Evolutionary conservation across 306 rosid genomes (phyloP).

Genomic region (Bauhinia variegata): DNA sequence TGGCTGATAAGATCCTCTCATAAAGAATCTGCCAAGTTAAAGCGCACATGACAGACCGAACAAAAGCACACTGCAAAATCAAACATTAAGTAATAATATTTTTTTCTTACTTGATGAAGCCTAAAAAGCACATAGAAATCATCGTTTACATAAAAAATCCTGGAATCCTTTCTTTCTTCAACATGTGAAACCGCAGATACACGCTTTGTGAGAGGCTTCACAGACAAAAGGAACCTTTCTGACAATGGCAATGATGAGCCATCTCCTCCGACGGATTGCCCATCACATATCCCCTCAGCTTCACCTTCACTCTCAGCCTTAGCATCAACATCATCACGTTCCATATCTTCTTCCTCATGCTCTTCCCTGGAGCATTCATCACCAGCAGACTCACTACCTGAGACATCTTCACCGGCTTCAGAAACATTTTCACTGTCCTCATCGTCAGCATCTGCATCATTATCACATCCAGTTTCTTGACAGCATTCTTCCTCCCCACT

Average conservation of each 20-base stretch:
- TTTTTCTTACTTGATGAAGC: slow-evolving; percentile 88
- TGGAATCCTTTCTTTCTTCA: slow-evolving; percentile 61
- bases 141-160: slow-evolving; percentile 89
- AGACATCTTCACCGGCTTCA: slow-evolving; percentile 87
- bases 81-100: slow-evolving; percentile 16
- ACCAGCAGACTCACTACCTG: slow-evolving; percentile 92
- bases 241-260: slow-evolving; percentile 59
- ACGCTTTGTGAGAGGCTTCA: slow-evolving; percentile 88
- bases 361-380: slow-evolving; percentile 87
- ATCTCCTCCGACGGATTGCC: slow-evolving; percentile 71
- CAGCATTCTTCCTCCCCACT: slow-evolving; percentile 55
- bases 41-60: slow-evolving; percentile 33
- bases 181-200: slow-evolving; percentile 53
- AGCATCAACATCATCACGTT: slow-evolving; percentile 70
- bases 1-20: slow-evolving; percentile 88
- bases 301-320: slow-evolving; percentile 99
- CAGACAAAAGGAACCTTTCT: slow-evolving; percentile 74
- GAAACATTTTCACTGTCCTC: slow-evolving; percentile 93
- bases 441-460: slow-evolving; percentile 91
- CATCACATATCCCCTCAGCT: slow-evolving; percentile 80
- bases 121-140: slow-evolving; percentile 87
- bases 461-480: slow-evolving; percentile 69
- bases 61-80: not conserved
- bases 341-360: slow-evolving; percentile 80
- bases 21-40: slow-evolving; percentile 70